A percentile compares a stretch with the other conserved stretches of the same genome.
These are phyloP conservation scores for Collybia sordida DNA, from an alignment of 768 basidiomycete genomes.

Conservation along the genomic window DNA sequence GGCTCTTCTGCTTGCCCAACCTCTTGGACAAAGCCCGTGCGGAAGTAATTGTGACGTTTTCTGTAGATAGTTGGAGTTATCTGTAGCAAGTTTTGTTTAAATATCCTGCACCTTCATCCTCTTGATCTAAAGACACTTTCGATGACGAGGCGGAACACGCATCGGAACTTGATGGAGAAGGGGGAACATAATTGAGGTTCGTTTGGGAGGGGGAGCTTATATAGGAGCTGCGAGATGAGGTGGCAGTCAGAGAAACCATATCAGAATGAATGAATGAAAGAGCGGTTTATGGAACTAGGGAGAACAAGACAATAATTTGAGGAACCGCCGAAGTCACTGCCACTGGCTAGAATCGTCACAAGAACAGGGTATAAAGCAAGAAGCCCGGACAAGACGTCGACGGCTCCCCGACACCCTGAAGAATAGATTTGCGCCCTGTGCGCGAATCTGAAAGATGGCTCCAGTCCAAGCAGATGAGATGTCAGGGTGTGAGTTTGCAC, in stretches of 20 bases:
- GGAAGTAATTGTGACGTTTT: conserved; percentile 72
- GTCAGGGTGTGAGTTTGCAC: conserved; percentile 9
- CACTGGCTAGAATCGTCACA: conserved; percentile 38
- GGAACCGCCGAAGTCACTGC: conserved; percentile 55
- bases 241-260: conserved; percentile 35
- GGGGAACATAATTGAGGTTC: conserved; percentile 31
- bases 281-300: conserved; percentile 16
- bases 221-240: conserved; percentile 32
- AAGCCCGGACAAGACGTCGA: conserved; percentile 44
- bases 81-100: conserved; percentile 8
- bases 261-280: conserved; percentile 20
- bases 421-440: conserved; percentile 17
- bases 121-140: conserved; percentile 49
- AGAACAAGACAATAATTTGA: conserved; percentile 24
- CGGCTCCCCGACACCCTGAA: conserved; percentile 41
- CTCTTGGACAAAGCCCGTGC: conserved; percentile 44
- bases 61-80: conserved; percentile 33
- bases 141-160: conserved; percentile 51
- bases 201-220: conserved; percentile 31
- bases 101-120: conserved; percentile 60
- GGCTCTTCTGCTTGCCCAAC: conserved; percentile 56
- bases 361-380: conserved; percentile 41
- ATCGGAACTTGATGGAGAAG: conserved; percentile 36
- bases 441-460: conserved; percentile 13
- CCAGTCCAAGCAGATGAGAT: conserved; percentile 16